Conservation (phyloP, 2,329 filamentous ascomycete genomes). For the Sporothrix pseudoabietina region DNA sequence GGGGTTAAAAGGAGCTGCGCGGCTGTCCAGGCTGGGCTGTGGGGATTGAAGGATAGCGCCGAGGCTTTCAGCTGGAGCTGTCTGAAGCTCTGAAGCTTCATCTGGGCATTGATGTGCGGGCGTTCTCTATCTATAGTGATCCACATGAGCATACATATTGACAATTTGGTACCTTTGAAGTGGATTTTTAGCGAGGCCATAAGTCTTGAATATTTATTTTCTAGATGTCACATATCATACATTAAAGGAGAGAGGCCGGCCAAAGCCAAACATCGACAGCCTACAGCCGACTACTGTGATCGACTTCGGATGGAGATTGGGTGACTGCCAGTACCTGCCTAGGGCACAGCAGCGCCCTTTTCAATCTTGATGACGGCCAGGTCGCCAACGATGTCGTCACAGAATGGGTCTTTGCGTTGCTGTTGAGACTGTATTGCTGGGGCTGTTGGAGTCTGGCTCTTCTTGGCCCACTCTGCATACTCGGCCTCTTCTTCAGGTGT, state of each 20-base stretch:
- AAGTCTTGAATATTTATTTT: not conserved
- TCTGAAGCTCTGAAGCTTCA: not conserved
- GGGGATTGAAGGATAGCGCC: not conserved
- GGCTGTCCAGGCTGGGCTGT: not conserved
- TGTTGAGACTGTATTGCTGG: not conserved
- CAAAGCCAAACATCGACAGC: not conserved
- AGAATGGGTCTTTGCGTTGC: conserved; percentile 28
- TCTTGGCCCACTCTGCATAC: conserved; percentile 31
- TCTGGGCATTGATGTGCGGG: not conserved
- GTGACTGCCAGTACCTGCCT: not conserved
- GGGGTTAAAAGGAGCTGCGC: not conserved
- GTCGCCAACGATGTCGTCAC: conserved; percentile 19
- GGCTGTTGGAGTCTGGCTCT: not conserved
- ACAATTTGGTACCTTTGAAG: not conserved
- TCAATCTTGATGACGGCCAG: conserved; percentile 25
- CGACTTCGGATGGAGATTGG: not conserved
- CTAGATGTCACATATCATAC: not conserved
- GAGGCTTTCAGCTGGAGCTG: not conserved
- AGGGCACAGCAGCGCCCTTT: conserved; percentile 3
- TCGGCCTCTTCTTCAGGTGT: conserved; percentile 68
- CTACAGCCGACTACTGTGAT: not conserved
- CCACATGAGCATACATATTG: not conserved
- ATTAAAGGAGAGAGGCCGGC: too few relatives aligned
- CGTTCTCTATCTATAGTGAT: not conserved
- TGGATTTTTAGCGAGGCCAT: not conserved